Percentiles rank a stretch among this genome's conserved stretches.
phyloP scores from a whole-genome alignment of 768 basidiomycete genomes.

The Neoboletus magnificus region DNA sequence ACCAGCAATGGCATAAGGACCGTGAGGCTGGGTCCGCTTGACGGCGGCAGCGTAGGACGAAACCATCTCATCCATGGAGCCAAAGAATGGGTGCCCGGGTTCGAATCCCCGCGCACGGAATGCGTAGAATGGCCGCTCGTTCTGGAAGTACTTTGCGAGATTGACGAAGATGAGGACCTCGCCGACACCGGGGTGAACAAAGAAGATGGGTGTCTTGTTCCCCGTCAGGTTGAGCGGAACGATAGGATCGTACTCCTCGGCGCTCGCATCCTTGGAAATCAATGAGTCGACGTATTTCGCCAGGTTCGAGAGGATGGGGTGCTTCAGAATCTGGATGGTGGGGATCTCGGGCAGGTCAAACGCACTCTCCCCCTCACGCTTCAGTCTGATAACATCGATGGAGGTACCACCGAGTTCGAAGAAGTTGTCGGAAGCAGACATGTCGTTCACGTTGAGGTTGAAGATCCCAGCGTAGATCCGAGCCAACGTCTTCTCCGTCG shows the following conservation, averaged over 20 bases:
- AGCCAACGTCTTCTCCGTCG: conserved; percentile 30
- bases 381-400: conserved; percentile 35
- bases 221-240: conserved; percentile 39
- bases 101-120: conserved; percentile 45
- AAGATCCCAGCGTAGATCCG: conserved; percentile 34
- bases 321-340: conserved; percentile 40
- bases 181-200: conserved; percentile 41
- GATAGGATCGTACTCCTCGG: conserved; percentile 38
- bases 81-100: conserved; percentile 35
- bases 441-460: conserved; percentile 17
- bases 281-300: conserved; percentile 32
- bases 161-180: conserved; percentile 28
- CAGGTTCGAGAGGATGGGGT: conserved; percentile 29
- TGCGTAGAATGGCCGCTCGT: conserved; percentile 44
- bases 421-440: conserved; percentile 22
- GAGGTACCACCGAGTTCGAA: conserved; percentile 45
- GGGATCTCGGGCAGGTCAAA: conserved; percentile 34
- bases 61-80: conserved; percentile 40
- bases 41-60: conserved; percentile 35
- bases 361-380: conserved; percentile 25
- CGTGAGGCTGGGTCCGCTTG: conserved; percentile 32
- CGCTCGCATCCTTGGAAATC: conserved; percentile 14
- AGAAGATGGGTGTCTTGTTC: conserved; percentile 40
- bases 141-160: conserved; percentile 38
- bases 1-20: conserved; percentile 42